phyloP scores from a whole-genome alignment of 1,139 yeast genomes.

The Yamadazyma triangularis region DNA sequence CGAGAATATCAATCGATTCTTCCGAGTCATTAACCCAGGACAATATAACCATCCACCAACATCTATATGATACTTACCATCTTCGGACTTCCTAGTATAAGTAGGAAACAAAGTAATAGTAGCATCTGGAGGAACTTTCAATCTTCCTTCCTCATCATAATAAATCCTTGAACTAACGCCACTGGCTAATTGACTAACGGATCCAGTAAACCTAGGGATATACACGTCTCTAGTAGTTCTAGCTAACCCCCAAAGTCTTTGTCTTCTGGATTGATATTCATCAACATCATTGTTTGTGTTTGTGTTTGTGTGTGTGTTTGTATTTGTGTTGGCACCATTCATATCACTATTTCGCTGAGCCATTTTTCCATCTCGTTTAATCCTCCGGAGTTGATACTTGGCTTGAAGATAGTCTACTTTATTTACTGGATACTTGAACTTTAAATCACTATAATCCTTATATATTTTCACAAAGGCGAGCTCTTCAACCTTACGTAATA shows the following conservation, averaged over 20 bases:
- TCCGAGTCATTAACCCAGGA: conserved; percentile 68
- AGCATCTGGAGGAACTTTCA: conserved; percentile 35
- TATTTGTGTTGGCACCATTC: too few relatives aligned
- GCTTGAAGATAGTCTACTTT: conserved; percentile 8
- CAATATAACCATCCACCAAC: conserved; percentile 72
- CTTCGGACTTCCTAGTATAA: conserved; percentile 44
- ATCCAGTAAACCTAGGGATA: conserved; percentile 47
- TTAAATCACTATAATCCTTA: conserved; percentile 23
- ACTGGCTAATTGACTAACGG: conserved; percentile 46
- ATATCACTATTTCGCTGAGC: conserved; percentile 2
- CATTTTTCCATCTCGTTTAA: conserved; percentile 15
- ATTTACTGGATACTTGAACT: conserved; percentile 12
- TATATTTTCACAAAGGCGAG: conserved; percentile 13
- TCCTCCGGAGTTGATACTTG: conserved; percentile 9
- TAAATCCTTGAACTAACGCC: conserved; percentile 40
- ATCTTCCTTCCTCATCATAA: conserved; percentile 27
- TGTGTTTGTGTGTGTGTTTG: too few relatives aligned
- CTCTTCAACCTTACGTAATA: conserved; percentile 5
- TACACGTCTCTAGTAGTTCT: conserved; percentile 55
- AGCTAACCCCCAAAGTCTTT: conserved; percentile 43
- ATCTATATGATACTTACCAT: conserved; percentile 45
- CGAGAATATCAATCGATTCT: conserved; percentile 63
- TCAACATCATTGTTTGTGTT: not conserved
- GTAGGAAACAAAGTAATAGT: conserved; percentile 54
- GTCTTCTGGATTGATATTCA: conserved; percentile 22